Evolutionary conservation across 768 basidiomycete genomes (phyloP).

Genomic region (Coprinellus aureogranulatus): DNA sequence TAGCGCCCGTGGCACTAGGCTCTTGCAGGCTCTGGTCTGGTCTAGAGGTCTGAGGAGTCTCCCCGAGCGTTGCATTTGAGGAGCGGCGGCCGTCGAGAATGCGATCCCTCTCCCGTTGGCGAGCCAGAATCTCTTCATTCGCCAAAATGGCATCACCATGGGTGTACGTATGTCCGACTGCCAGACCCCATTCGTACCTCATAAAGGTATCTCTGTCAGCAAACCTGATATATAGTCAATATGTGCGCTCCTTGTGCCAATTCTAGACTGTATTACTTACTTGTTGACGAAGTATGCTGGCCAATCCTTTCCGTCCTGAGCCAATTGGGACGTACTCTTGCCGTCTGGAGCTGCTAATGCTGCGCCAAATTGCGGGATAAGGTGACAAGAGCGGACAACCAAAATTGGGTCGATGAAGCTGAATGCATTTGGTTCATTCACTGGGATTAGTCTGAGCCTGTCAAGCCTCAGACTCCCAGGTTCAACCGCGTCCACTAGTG

Average conservation of each 20-base stretch:
- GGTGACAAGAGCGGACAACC: neutral
- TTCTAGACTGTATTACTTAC: neutral
- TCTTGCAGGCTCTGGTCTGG: too few species aligned
- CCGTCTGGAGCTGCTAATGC: neutral
- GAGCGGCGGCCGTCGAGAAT: too few species aligned
- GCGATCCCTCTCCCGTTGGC: too few species aligned
- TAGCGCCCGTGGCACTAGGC: too few species aligned
- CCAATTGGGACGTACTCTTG: neutral
- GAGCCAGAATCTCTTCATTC: too few species aligned
- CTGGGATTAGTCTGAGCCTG: neutral
- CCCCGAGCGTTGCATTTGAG: too few species aligned
- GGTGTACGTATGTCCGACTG: neutral
- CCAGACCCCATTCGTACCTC: neutral
- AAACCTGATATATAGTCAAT: neutral
- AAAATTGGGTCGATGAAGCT: neutral
- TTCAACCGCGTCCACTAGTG: neutral
- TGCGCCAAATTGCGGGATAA: neutral
- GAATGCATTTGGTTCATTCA: neutral
- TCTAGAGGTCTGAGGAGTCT: too few species aligned
- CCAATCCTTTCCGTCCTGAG: neutral
- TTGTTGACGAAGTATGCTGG: neutral
- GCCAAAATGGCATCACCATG: too few species aligned
- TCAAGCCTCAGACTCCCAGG: neutral
- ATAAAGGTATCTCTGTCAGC: constrained; percentile 1
- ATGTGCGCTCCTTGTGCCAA: too few species aligned